Conservation (phyloP, 352 stramenopile genomes). For the Globisporangium viniferum region DNA sequence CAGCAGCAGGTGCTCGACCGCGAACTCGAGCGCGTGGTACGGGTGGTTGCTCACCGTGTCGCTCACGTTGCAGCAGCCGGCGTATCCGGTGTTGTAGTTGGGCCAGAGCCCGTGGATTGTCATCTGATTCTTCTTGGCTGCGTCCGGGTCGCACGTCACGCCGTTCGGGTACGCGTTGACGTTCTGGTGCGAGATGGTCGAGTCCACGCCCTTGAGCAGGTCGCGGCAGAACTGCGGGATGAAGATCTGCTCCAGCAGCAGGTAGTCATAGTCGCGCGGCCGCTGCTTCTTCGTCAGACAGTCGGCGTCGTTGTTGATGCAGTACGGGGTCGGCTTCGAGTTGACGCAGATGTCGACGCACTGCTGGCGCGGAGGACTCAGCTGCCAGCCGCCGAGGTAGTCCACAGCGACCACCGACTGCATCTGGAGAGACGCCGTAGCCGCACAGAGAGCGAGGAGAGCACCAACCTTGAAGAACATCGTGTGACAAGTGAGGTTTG, state of each 20-base stretch:
- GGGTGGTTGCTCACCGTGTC: slow-evolving; percentile 49
- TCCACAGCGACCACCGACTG: slow-evolving; percentile 26
- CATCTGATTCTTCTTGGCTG: slow-evolving; percentile 47
- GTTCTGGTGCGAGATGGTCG: slow-evolving; percentile 77
- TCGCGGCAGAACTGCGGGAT: slow-evolving; percentile 80
- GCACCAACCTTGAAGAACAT: slow-evolving; percentile 12
- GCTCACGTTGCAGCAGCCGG: slow-evolving; percentile 63
- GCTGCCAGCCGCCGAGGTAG: slow-evolving; percentile 60
- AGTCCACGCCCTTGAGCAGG: slow-evolving; percentile 62
- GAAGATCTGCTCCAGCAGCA: slow-evolving; percentile 77
- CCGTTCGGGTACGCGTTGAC: slow-evolving; percentile 57
- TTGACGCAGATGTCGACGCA: slow-evolving; percentile 77
- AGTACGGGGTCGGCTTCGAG: slow-evolving; percentile 47
- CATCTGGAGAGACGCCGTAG: neutral
- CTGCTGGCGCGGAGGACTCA: slow-evolving; percentile 32
- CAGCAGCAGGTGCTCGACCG: slow-evolving; percentile 40
- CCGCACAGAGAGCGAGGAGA: slow-evolving; percentile 3
- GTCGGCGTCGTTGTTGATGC: slow-evolving; percentile 40
- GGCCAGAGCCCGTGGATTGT: slow-evolving; percentile 77
- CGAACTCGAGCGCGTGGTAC: slow-evolving; percentile 45
- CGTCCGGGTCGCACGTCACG: slow-evolving; percentile 35
- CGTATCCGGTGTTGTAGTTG: slow-evolving; percentile 71
- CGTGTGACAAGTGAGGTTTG: neutral
- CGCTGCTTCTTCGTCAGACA: slow-evolving; percentile 63
- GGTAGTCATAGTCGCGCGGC: slow-evolving; percentile 71